A percentile compares a stretch with the other conserved stretches of the same genome.
These are phyloP conservation scores for Agaricales sp. DNA, from an alignment of 1,284 basidiomycete species.

Conservation along the genomic window DNA sequence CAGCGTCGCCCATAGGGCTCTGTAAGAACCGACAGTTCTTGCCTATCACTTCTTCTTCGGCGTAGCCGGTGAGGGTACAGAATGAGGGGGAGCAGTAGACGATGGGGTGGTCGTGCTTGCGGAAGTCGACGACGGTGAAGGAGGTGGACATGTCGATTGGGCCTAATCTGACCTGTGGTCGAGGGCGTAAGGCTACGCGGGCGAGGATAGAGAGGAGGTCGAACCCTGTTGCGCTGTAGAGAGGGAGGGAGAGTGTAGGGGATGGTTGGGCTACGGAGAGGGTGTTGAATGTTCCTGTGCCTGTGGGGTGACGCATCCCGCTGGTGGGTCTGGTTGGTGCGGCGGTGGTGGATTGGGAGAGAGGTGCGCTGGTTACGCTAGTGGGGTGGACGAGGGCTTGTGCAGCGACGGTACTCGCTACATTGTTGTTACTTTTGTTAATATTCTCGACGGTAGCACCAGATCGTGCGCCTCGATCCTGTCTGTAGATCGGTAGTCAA, in stretches of 20 bases:
- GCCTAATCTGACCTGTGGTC: constrained; percentile 73
- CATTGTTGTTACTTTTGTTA: too few relatives aligned
- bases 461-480: too few relatives aligned
- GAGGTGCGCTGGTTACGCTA: too few relatives aligned
- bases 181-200: constrained; percentile 64
- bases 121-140: constrained; percentile 81
- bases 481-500: too few relatives aligned
- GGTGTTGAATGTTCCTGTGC: constrained; percentile 10
- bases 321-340: constrained; percentile 1
- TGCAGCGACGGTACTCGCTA: too few relatives aligned
- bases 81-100: constrained; percentile 83
- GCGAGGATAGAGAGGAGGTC: constrained; percentile 80
- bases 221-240: constrained; percentile 86
- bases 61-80: constrained; percentile 76
- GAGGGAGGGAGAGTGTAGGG: constrained; percentile 34
- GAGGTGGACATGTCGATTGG: constrained; percentile 88
- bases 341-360: constrained; percentile 2
- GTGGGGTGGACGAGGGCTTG: too few relatives aligned
- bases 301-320: neutral
- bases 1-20: constrained; percentile 58
- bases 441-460: too few relatives aligned
- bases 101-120: constrained; percentile 74
- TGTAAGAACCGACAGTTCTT: constrained; percentile 85
- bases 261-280: constrained; percentile 22
- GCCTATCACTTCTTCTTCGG: constrained; percentile 73